Conservation (phyloP, 2,329 filamentous ascomycete genomes). For the Shiraia bambusicola region DNA sequence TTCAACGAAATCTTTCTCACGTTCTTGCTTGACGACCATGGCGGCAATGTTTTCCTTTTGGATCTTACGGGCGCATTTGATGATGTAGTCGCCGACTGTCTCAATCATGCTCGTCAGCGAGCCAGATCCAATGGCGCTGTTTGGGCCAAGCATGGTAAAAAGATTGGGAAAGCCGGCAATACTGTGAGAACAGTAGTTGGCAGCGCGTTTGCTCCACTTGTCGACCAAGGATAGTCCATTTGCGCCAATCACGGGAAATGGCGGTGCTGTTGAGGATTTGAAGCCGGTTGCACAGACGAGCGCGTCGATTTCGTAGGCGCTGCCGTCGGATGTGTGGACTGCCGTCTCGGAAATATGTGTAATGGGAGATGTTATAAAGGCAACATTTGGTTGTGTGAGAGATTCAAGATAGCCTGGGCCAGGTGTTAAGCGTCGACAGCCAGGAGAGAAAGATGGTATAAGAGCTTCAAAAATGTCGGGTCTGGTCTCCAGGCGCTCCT, state of each 20-base stretch:
- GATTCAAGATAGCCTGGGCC: slow-evolving; percentile 56
- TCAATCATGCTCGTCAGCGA: slow-evolving; percentile 47
- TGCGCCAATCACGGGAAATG: slow-evolving; percentile 42
- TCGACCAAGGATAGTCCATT: slow-evolving; percentile 31
- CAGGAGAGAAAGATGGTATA: slow-evolving; percentile 47
- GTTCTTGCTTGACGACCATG: slow-evolving; percentile 34
- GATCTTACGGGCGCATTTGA: slow-evolving; percentile 45
- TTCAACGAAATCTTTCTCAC: slow-evolving; percentile 33
- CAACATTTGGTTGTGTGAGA: slow-evolving; percentile 45
- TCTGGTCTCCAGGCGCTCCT: slow-evolving; percentile 36
- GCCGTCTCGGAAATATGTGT: slow-evolving; percentile 41
- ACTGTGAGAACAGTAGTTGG: slow-evolving; percentile 34
- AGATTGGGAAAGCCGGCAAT: slow-evolving; percentile 42
- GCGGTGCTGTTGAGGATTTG: slow-evolving; percentile 42
- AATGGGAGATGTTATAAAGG: slow-evolving; percentile 41
- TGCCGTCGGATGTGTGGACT: slow-evolving; percentile 46
- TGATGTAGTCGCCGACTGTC: slow-evolving; percentile 42
- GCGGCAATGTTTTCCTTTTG: slow-evolving; percentile 46
- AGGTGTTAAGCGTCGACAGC: slow-evolving; percentile 54
- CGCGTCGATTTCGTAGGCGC: slow-evolving; percentile 44
- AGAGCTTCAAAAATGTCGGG: slow-evolving; percentile 47
- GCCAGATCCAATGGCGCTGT: slow-evolving; percentile 45
- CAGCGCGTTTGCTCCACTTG: slow-evolving; percentile 40
- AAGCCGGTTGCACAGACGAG: slow-evolving; percentile 52
- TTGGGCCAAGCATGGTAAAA: slow-evolving; percentile 48